Percentiles rank a stretch among this genome's conserved stretches.
These are phyloP conservation scores for Yamadazyma oceani DNA, from an alignment of 1,139 yeast species.

Conservation along the genomic window DNA sequence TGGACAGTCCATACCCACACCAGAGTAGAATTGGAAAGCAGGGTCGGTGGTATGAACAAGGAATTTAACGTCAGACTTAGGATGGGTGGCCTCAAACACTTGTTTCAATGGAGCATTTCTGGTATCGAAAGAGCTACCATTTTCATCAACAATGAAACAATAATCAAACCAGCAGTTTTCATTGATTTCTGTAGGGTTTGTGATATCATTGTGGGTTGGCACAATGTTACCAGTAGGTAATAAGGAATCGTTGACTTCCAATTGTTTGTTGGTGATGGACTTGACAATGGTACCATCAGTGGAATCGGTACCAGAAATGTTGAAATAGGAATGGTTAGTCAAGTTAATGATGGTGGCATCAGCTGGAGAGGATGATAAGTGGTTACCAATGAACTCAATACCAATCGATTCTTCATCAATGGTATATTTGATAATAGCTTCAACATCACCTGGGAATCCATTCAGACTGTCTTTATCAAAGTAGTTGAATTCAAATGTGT, in stretches of 20 bases:
- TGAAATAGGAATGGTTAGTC: constrained; percentile 68
- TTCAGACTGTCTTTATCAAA: constrained; percentile 48
- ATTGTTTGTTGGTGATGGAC: constrained; percentile 25
- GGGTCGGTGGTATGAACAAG: constrained; percentile 62
- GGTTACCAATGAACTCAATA: constrained; percentile 49
- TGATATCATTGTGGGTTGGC: constrained; percentile 20
- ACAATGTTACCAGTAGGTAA: constrained; percentile 55
- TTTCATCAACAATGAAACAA: constrained; percentile 48
- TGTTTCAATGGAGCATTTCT: constrained; percentile 34
- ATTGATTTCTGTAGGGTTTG: constrained; percentile 24
- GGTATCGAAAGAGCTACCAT: constrained; percentile 39
- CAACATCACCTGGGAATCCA: constrained; percentile 58
- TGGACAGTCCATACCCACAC: constrained; percentile 47
- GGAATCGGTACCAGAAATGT: constrained; percentile 27
- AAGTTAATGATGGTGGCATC: constrained; percentile 54
- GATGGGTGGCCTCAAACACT: constrained; percentile 49
- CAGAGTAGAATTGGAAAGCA: constrained; percentile 66
- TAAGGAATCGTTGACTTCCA: constrained; percentile 40
- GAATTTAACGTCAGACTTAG: constrained; percentile 43
- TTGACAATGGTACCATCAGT: constrained; percentile 38
- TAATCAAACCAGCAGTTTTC: constrained; percentile 43
- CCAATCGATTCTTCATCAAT: constrained; percentile 31
- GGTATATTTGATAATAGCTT: constrained; percentile 43
- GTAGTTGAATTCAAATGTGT: constrained; percentile 37
- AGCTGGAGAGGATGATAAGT: constrained; percentile 36